These are phyloP conservation scores for Chenopodium quinoa DNA, from an alignment of 148 eudicot genomes.

Conservation along the genomic window DNA sequence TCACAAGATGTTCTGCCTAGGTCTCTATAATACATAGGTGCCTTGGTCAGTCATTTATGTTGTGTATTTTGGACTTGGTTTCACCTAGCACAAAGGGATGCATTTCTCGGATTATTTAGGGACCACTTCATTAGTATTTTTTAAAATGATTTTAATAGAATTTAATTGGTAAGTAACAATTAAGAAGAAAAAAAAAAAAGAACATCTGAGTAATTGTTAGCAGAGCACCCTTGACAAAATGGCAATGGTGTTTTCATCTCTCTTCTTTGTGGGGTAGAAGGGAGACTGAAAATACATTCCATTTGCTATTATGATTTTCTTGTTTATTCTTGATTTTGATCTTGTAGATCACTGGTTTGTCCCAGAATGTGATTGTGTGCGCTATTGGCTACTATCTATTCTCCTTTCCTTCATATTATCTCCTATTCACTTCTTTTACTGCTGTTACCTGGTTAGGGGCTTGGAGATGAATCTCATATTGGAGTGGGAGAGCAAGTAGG, in stretches of 20 bases:
- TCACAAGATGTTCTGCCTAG: not conserved
- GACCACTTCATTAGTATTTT: not conserved
- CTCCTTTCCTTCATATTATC: not conserved
- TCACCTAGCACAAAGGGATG: not conserved
- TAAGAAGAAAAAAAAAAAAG: too few species aligned
- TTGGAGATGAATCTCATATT: constrained; percentile 19
- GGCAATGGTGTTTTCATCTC: not conserved
- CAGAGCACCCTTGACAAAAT: not conserved
- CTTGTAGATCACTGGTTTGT: not conserved
- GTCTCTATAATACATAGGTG: not conserved
- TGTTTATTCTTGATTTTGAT: not conserved
- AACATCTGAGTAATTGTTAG: not conserved
- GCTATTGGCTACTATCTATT: not conserved
- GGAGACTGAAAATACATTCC: not conserved
- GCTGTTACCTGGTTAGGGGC: constrained; percentile 22
- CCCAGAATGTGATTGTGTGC: not conserved
- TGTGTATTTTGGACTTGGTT: not conserved
- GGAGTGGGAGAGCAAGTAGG: constrained; percentile 24
- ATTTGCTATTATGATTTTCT: not conserved
- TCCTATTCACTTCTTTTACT: not conserved
- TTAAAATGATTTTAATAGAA: not conserved
- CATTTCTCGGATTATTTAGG: not conserved
- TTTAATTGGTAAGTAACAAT: not conserved
- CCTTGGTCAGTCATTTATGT: not conserved
- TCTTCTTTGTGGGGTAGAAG: not conserved